Evolutionary conservation across 2,329 filamentous ascomycete genomes (phyloP).

Genomic region (Cladophialophora chaetospira): DNA sequence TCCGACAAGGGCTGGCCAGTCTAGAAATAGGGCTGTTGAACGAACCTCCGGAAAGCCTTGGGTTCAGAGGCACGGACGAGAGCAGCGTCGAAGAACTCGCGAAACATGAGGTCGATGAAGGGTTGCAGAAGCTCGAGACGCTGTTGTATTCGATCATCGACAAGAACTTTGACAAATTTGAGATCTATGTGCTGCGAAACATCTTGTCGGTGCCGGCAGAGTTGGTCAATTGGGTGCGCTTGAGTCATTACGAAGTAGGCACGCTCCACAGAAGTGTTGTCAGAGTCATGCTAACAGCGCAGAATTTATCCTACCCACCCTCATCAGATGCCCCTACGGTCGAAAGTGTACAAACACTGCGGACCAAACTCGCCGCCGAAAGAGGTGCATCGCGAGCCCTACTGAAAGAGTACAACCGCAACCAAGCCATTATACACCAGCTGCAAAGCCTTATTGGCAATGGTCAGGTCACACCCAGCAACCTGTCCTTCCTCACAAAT

Average conservation of each 20-base stretch:
- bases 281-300: conserved; percentile 10
- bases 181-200: conserved; percentile 88
- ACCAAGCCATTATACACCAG: conserved; percentile 68
- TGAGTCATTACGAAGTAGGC: conserved; percentile 79
- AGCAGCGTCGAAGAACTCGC: conserved; percentile 50
- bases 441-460: conserved; percentile 59
- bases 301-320: conserved; percentile 34
- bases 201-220: conserved; percentile 74
- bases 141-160: conserved; percentile 78
- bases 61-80: conserved; percentile 63
- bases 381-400: conserved; percentile 72
- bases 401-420: conserved; percentile 68
- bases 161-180: conserved; percentile 81
- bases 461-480: conserved; percentile 32
- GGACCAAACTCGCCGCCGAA: conserved; percentile 76
- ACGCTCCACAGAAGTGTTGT: background rate
- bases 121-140: conserved; percentile 81
- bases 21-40: conserved; percentile 80
- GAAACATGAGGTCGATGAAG: conserved; percentile 79
- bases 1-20: conserved; percentile 84
- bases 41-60: conserved; percentile 73
- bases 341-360: conserved; percentile 70
- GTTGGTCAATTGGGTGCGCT: conserved; percentile 72
- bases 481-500: conserved; percentile 61
- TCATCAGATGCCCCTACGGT: conserved; percentile 56